These are phyloP conservation scores for Craterostigma plantagineum DNA, from an alignment of 257 asterid genomes.

Conservation along the genomic window DNA sequence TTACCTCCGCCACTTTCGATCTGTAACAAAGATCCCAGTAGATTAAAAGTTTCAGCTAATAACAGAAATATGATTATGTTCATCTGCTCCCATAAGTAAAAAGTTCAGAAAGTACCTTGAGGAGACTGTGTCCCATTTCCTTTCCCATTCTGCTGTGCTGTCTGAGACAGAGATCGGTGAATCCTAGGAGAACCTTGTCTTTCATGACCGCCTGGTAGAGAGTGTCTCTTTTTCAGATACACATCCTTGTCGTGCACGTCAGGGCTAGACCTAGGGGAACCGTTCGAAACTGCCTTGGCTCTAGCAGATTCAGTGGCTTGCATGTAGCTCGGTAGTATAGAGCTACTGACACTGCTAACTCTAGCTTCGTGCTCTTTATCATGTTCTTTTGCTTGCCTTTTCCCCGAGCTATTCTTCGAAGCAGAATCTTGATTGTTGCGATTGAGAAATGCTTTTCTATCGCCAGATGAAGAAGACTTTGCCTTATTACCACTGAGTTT, in stretches of 20 bases:
- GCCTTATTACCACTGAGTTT: constrained; percentile 31
- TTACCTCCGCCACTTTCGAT: too few relatives aligned
- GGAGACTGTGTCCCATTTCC: constrained; percentile 61
- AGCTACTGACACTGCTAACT: constrained; percentile 61
- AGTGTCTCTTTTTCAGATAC: constrained; percentile 58
- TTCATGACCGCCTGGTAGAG: constrained; percentile 53
- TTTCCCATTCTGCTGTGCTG: constrained; percentile 37
- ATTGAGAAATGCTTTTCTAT: constrained; percentile 26
- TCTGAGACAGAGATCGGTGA: constrained; percentile 60
- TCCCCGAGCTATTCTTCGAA: constrained; percentile 33
- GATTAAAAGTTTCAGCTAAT: too few relatives aligned
- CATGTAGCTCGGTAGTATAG: constrained; percentile 84
- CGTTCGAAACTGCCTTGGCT: constrained; percentile 61
- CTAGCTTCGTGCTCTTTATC: constrained; percentile 66
- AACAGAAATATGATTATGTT: too few relatives aligned
- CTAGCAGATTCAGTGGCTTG: constrained; percentile 96
- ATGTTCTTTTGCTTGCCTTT: constrained; percentile 30
- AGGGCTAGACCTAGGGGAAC: constrained; percentile 90
- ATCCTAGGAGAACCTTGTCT: constrained; percentile 83
- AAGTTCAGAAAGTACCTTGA: constrained; percentile 32
- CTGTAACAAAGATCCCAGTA: too few relatives aligned
- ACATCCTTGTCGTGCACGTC: constrained; percentile 66
- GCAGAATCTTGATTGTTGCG: constrained; percentile 27
- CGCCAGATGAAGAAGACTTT: constrained; percentile 16
- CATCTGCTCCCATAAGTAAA: too few relatives aligned